These are phyloP conservation scores for Carex myosuroides DNA, from an alignment of 176 grass and related monocot species.

Conservation along the genomic window DNA sequence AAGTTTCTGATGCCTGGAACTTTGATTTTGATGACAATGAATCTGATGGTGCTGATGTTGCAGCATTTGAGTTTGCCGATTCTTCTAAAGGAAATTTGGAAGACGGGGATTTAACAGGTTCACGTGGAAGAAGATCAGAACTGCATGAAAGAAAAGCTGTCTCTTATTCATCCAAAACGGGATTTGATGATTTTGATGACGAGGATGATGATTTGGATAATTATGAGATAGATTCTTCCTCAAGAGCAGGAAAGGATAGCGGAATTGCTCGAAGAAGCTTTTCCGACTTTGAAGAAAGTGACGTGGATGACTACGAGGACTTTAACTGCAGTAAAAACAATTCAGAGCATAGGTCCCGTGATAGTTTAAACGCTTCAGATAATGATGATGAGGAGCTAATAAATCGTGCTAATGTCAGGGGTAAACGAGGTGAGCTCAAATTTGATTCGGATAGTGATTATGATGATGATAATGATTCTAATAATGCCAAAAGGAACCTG, in stretches of 20 bases:
- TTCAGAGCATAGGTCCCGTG: slow-evolving; percentile 21
- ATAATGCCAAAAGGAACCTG: slow-evolving; percentile 8
- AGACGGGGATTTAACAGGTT: slow-evolving; percentile 19
- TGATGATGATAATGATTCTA: slow-evolving; percentile 25
- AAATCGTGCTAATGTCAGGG: slow-evolving; percentile 39
- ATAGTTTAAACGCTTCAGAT: slow-evolving; percentile 28
- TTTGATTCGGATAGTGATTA: slow-evolving; percentile 61
- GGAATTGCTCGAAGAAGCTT: slow-evolving; percentile 60
- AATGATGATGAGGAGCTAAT: slow-evolving; percentile 44
- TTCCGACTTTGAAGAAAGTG: slow-evolving; percentile 58
- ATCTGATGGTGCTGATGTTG: slow-evolving; percentile 94
- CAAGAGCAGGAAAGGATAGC: slow-evolving; percentile 40
- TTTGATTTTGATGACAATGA: slow-evolving; percentile 98
- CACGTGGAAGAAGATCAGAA: slow-evolving; percentile 27
- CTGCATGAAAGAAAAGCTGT: slow-evolving; percentile 29
- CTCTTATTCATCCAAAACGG: slow-evolving; percentile 32
- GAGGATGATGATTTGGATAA: slow-evolving; percentile 84
- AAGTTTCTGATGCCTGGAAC: slow-evolving; percentile 84
- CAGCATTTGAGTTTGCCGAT: slow-evolving; percentile 90
- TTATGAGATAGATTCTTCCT: slow-evolving; percentile 65
- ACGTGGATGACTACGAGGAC: slow-evolving; percentile 45
- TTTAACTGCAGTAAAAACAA: slow-evolving; percentile 26
- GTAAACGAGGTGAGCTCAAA: slow-evolving; percentile 30
- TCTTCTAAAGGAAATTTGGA: slow-evolving; percentile 42
- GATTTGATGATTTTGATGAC: slow-evolving; percentile 96